Base-by-base conservation (phyloP, 805 yeast species). In the Candida mattraensis region DNA sequence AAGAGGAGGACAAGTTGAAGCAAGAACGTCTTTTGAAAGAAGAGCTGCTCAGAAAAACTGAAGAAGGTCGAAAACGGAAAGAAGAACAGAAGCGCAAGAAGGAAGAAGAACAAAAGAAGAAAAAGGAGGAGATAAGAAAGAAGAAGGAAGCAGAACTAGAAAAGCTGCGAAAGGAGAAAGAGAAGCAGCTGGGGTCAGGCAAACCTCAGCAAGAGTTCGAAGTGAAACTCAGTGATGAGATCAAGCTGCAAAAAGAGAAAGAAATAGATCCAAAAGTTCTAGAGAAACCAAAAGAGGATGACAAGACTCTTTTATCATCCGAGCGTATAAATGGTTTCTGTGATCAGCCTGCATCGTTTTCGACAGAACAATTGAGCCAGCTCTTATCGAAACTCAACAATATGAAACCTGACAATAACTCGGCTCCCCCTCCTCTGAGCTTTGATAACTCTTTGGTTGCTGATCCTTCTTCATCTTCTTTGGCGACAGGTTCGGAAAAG, bases 1-100 rank as follows among this genome's bases (percentile, higher is more conserved):
- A 73, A 42, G 83, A 78, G 47, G 78, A 71, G 33, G 79, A 76
- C 38, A 64, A 61, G 38, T 71, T 71, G 37, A 75, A 75, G 44
- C 67, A 68, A 16, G 66, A 68, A 57, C 47, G 66, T 45, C 45
- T 59, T 38, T 49, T 58, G 53, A 53, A 68, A 51, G 70, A 60
- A 37, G 66, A 69, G 55, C 56, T 66, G 63, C 53, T 59, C 55
- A 62, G 55, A 48, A 65, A 56, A 47, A 58, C 54, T 19, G 80
- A 74, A 46, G 77, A 76, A 44, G 70, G 74, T 4, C 60, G 72
- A 53, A 53, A 67, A 46, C 60, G 61, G 50, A 61, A 67, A 56
- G 63, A 71, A 55, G 64, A 55, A 25, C 63, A 69, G 56, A 50
- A 64, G 57, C 62, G 64, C 63, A 64, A 51, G 55, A 56, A 51